Base-by-base conservation (phyloP, 2,329 filamentous ascomycete species). In the Penicillium sp. region DNA sequence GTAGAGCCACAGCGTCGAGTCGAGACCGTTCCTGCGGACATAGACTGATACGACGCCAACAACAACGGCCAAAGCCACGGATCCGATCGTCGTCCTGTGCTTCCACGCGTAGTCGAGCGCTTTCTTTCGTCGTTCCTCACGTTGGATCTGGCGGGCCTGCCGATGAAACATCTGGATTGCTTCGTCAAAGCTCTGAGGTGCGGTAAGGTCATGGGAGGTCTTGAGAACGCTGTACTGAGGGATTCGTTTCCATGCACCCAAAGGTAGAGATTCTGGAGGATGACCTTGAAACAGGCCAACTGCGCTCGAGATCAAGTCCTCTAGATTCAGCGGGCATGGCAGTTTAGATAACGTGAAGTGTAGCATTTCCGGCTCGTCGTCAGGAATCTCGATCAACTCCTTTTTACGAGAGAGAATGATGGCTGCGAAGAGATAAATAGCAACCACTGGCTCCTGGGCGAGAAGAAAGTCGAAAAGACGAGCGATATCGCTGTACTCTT, bases 381-480 rank as follows among this genome's bases (percentile, higher is more conserved):
- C 69, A 1, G 85, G 81, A n/a, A 89, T 86, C 43, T 88, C 85
- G 54, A 97, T 80, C n/a, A 98, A 79, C 68, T 96, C 90, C 32
- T 82, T 79, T 48, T 86, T 84, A 34, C 91, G 85, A 39, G 84
- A 82, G 32, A 95, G 76, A 37, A 95, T 83, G 53, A 95, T 90
- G 64, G 88, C 86, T 1, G 90, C 89, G 69, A 95, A 97, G 46
- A 97, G 78, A 68, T 98, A 98, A 45, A 97, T 79, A 13, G 84
- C 84, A 61, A 95, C 89, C 35, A 87, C 85, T n/a, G 90, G 88
- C 66, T 94, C 88, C 42, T 81, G 82, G 3, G 91, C 88, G 4
- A 98, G 77, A 41, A 98, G 79, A 46, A 91, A 90, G 71, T 98
- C 93, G 66, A 96, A 98, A 1, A 98, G 74, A 25, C 93, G 82